Conservation (phyloP, 345 rosid genomes). For the Syzygium aromaticum region DNA sequence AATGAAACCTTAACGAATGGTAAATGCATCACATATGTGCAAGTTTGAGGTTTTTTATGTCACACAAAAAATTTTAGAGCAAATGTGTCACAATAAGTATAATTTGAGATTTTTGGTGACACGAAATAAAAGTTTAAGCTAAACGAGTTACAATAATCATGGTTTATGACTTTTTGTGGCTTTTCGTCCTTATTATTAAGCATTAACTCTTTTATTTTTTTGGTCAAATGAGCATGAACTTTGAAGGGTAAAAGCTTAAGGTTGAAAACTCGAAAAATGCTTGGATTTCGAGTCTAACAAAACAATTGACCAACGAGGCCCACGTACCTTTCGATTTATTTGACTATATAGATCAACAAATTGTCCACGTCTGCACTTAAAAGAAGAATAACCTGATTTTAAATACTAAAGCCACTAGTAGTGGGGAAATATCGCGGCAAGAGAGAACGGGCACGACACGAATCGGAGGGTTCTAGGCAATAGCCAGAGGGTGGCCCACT, state of each 20-base stretch:
- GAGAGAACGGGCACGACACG: neutral
- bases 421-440: neutral
- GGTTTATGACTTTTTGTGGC: too few relatives aligned
- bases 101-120: too few relatives aligned
- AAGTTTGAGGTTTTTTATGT: too few relatives aligned
- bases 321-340: neutral
- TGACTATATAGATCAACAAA: neutral
- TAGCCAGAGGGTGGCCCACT: neutral
- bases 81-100: too few relatives aligned
- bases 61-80: too few relatives aligned
- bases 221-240: too few relatives aligned
- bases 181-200: too few relatives aligned
- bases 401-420: too few relatives aligned
- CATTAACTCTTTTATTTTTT: too few relatives aligned
- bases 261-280: neutral
- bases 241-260: neutral
- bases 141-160: too few relatives aligned
- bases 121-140: too few relatives aligned
- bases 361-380: neutral
- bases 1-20: accelerated
- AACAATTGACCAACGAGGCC: neutral
- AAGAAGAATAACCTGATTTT: neutral
- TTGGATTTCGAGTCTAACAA: neutral
- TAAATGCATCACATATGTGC: too few relatives aligned
- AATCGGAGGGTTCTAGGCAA: neutral